Conservation (phyloP, 208 protist genomes). For the Novymonas esmeraldas region DNA sequence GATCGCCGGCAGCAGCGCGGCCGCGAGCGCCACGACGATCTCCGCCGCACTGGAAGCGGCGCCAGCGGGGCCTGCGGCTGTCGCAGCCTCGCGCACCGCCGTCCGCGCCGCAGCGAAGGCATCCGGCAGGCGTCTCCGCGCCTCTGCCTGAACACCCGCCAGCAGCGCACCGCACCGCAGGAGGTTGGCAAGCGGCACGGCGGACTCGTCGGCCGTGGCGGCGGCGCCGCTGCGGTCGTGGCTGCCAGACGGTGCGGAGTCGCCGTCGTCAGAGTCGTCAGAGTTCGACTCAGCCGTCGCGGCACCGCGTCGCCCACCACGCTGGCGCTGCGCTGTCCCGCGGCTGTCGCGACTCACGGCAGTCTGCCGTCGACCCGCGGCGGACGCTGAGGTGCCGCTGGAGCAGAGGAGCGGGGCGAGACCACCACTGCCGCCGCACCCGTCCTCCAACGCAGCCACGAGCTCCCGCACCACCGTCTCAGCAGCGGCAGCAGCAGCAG, state of each 20-base stretch:
- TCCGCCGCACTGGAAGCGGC: slow-evolving; percentile 7
- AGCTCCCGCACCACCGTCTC: slow-evolving; percentile 7
- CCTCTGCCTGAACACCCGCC: slow-evolving; percentile 15
- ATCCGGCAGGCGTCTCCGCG: slow-evolving; percentile 22
- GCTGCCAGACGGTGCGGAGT: background rate
- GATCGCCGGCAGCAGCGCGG: slow-evolving; percentile 22
- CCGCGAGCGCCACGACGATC: slow-evolving; percentile 24
- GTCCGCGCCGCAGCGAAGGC: slow-evolving; percentile 15
- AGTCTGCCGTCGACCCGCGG: background rate
- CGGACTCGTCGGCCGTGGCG: background rate
- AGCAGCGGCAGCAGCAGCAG: background rate
- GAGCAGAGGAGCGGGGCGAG: slow-evolving; percentile 8
- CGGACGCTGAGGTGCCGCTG: background rate
- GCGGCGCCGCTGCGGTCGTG: background rate
- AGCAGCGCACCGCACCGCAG: slow-evolving; percentile 20
- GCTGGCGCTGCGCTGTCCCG: background rate
- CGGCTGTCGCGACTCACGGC: background rate
- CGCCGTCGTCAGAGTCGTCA: slow-evolving; percentile 20
- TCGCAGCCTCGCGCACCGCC: slow-evolving; percentile 21
- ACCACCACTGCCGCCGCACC: background rate
- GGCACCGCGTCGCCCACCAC: background rate
- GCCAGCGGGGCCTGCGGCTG: background rate
- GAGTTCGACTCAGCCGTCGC: slow-evolving; percentile 6
- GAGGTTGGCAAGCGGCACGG: background rate
- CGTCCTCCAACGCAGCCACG: slow-evolving; percentile 10